phyloP scores from a whole-genome alignment of 768 basidiomycete species.

The Podaxis rugospora region DNA sequence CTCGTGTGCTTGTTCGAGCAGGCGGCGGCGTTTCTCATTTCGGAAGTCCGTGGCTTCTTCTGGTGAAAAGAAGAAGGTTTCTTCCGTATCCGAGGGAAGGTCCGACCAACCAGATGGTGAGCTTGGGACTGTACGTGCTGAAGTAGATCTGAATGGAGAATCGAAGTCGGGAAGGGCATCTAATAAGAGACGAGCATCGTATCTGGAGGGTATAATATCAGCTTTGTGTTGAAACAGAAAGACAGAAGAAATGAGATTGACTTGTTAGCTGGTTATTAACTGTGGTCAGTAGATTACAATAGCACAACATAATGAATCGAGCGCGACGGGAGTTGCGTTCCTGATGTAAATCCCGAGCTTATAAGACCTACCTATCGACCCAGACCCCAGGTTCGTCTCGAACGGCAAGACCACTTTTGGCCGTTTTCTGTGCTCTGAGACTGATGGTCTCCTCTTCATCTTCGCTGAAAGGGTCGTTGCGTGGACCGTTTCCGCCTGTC shows the following conservation, averaged over 20 bases:
- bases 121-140: slow-evolving; percentile 34
- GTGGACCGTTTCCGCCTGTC: slow-evolving; percentile 15
- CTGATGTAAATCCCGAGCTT: slow-evolving; percentile 3
- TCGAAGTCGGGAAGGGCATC: slow-evolving; percentile 36
- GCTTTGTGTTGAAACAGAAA: slow-evolving; percentile 8
- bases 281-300: not conserved
- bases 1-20: slow-evolving; percentile 56
- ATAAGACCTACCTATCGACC: slow-evolving; percentile 76
- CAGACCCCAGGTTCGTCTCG: slow-evolving; percentile 39
- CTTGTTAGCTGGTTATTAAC: slow-evolving; percentile 14
- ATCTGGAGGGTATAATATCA: slow-evolving; percentile 42
- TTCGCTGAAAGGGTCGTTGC: slow-evolving; percentile 12
- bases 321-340: not conserved
- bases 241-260: slow-evolving; percentile 23
- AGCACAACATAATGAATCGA: not conserved
- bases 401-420: not conserved
- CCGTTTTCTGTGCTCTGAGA: not conserved
- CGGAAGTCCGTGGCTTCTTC: slow-evolving; percentile 64
- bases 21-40: slow-evolving; percentile 60
- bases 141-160: not conserved
- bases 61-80: slow-evolving; percentile 74
- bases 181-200: slow-evolving; percentile 75
- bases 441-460: slow-evolving; percentile 21
- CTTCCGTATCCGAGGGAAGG: slow-evolving; percentile 81
- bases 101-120: slow-evolving; percentile 67